Evolutionary conservation across 2,329 filamentous ascomycete species (phyloP), one percentile per base, ranked within the genome.

Genomic region (Periconia sp.): DNA sequence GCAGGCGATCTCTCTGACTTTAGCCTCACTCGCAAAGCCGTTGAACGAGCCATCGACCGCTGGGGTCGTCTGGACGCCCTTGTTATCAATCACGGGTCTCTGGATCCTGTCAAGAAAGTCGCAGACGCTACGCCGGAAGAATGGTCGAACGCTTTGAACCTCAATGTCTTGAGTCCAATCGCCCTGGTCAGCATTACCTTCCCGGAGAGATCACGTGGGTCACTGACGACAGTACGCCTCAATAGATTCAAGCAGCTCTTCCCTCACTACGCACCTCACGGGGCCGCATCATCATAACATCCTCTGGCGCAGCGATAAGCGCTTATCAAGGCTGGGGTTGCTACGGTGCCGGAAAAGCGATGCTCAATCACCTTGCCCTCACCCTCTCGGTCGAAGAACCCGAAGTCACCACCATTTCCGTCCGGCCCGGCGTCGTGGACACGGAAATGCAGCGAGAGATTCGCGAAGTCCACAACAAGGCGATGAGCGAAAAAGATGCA

Each of bases 371-470:
- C 56, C 73, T 96, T 4, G 84, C 85, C 1, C 72, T 79, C 29
- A 89, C 92, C 24, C 70, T 96, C 24, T 82, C 83, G 0, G 78
- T 79, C 1, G 92, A 96, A 64, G 92, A 96, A 68, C 84, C 86
- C 1, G 78, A 85, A 11, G 83, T 96, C 31, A 88, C 82, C 0
- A 85, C 83, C 10, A 72, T 96, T 0, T 78, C 88, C 0, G 75
- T 96, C 23, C 78, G 85, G 4, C 92, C 92, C 0, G 92, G 92
- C 2, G 83, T 88, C 32, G 87, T 95, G 6, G 88, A 96, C 63
- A 96, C 92, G 0, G 86, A 86, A 37, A 96, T 96, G 92, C 92
- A 96, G 68, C 79, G 79, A n/a, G 81, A 87, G 43, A 81, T 99
- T 43, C 78, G 94, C 36, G 85, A 91, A 33, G 80, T 84, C 44